Evolutionary conservation across 768 basidiomycete species (phyloP).

Genomic region (Hirschioporus abietinus): DNA sequence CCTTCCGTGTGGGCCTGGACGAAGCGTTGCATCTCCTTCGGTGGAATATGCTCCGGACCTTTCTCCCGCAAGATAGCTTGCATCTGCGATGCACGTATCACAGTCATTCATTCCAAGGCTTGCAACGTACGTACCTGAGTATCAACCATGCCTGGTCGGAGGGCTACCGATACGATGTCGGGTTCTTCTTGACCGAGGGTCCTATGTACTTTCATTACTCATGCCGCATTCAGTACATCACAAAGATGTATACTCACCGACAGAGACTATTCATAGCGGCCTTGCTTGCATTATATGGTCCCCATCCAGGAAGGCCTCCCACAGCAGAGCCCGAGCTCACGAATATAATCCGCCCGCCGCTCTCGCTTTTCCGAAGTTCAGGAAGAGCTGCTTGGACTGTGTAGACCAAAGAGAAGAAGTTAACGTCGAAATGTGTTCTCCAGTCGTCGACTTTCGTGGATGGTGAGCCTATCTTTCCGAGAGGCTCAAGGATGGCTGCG

Average conservation of each 20-base stretch:
- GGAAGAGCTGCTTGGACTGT: constrained; percentile 66
- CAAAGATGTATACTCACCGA: constrained; percentile 39
- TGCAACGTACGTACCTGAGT: constrained; percentile 52
- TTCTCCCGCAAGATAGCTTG: constrained; percentile 49
- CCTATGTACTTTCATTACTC: constrained; percentile 32
- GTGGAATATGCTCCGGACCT: constrained; percentile 49
- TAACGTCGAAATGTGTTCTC: constrained; percentile 76
- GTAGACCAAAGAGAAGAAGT: constrained; percentile 80
- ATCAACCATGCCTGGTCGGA: constrained; percentile 87
- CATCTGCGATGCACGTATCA: constrained; percentile 46
- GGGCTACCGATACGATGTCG: constrained; percentile 63
- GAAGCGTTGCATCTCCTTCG: constrained; percentile 53
- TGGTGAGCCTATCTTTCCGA: constrained; percentile 51
- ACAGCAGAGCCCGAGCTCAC: constrained; percentile 83
- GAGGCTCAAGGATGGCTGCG: constrained; percentile 72
- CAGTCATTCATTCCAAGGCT: constrained; percentile 2
- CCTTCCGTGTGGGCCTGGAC: constrained; percentile 52
- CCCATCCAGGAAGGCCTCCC: constrained; percentile 67
- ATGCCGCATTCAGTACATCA: not conserved
- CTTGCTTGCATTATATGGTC: constrained; percentile 77
- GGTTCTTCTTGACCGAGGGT: constrained; percentile 84
- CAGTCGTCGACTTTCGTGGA: constrained; percentile 50
- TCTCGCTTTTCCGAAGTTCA: constrained; percentile 52
- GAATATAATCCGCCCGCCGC: constrained; percentile 67
- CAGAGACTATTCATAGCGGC: constrained; percentile 87